phyloP scores from a whole-genome alignment of 139 green algal genomes.

The Mychonastes homosphaera region DNA sequence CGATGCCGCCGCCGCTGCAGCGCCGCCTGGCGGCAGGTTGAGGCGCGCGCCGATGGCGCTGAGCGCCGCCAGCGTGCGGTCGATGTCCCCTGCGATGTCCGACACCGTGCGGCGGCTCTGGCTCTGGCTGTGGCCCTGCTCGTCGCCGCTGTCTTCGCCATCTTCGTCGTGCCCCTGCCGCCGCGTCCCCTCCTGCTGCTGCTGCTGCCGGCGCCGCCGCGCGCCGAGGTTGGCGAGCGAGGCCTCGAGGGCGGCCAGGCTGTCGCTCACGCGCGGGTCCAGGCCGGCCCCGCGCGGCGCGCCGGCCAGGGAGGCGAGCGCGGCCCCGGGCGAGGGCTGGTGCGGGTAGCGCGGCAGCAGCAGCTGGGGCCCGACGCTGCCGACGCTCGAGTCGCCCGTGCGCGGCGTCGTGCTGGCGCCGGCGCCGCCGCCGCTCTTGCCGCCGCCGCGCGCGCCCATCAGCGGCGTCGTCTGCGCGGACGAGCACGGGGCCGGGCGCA shows the following conservation, averaged over 20 bases:
- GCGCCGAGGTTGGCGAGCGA: too few relatives aligned
- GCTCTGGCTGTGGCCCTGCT: not conserved
- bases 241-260: too few relatives aligned
- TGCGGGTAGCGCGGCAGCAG: not conserved
- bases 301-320: not conserved
- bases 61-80: too few relatives aligned
- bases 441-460: too few relatives aligned
- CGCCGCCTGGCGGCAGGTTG: not conserved
- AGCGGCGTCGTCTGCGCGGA: too few relatives aligned
- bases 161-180: not conserved
- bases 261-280: not conserved
- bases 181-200: conserved; percentile 1
- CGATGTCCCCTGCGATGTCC: not conserved
- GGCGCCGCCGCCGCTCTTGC: too few relatives aligned
- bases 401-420: too few relatives aligned
- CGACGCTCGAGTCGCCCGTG: too few relatives aligned
- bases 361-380: too few relatives aligned
- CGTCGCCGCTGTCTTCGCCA: not conserved
- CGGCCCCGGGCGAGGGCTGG: not conserved
- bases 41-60: too few relatives aligned
- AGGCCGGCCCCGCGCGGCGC: not conserved
- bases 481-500: too few relatives aligned
- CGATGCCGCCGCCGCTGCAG: conserved; percentile 5
- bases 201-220: conserved; percentile 5
- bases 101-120: not conserved